Evolutionary conservation across 805 yeast species (phyloP), one percentile per base, ranked within the genome.

Genomic region (Candida chilensis): DNA sequence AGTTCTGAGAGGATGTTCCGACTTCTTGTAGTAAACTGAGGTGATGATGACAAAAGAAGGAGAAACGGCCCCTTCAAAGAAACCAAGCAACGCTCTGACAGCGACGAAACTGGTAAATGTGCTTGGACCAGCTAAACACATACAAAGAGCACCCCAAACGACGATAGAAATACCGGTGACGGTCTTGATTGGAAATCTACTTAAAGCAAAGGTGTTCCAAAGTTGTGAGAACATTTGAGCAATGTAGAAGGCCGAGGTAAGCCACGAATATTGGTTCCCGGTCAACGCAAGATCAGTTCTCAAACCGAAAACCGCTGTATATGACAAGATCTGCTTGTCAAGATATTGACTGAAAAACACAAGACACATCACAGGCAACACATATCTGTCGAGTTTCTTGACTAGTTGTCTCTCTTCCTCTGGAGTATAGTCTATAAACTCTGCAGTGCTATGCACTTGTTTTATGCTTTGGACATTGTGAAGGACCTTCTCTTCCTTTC

Each of bases 141-240:
- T 29, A 58, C 37, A n/a, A 56, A 31, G 11, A 4, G 42, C 34
- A 5, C 66, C 64, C 64, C 66, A 59, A 0, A 52, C 13, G n/a
- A 59, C 33, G 27, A 60, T 46, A 25, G 53, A 52, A 1, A 37
- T 30, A 15, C 52, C 37, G 3, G 50, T 52, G 3, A 57, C 44
- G 30, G 54, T 54, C 9, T 54, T 50, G 27, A 60, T 54, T 2
- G 65, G 64, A 29, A 58, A 53, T 30, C 45, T 45, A 35, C 59
- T 64, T 20, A 61, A 46, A 4, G 50, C 20, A n/a, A 38, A 37
- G 8, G 47, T 40, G 4, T 56, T 50, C 3, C 60, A 57, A 27
- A 52, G 51, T 32, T 59, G 62, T 27, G 54, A 57, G 1, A 40
- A 47, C 27, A 67, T 37, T 41, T 65, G 67, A 3, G 71, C 72